phyloP scores from a whole-genome alignment of 1,284 basidiomycete species.

The Trichosporon sp. region DNA sequence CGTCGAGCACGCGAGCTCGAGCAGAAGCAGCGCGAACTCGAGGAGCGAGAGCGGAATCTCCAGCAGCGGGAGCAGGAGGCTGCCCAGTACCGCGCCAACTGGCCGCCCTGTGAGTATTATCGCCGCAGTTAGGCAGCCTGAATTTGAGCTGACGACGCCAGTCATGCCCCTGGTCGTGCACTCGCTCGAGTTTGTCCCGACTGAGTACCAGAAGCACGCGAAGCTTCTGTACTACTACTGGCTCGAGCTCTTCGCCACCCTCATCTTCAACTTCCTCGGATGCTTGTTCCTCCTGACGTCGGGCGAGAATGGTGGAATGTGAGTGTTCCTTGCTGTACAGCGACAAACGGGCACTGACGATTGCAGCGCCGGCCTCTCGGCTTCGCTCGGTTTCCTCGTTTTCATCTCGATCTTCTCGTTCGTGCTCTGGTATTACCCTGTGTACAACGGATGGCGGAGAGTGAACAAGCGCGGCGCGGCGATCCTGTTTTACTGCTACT shows the following conservation, averaged over 20 bases:
- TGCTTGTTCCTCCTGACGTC: constrained; percentile 71
- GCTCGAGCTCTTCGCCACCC: constrained; percentile 71
- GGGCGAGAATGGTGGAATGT: constrained; percentile 1
- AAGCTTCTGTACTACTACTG: constrained; percentile 81
- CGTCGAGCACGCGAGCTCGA: constrained; percentile 28
- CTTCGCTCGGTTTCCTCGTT: constrained; percentile 60
- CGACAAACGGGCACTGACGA: constrained; percentile 9
- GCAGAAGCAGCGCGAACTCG: constrained; percentile 37
- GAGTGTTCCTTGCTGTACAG: neutral
- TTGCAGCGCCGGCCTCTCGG: constrained; percentile 29
- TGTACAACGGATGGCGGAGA: constrained; percentile 97
- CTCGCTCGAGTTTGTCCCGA: constrained; percentile 82
- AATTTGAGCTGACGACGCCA: constrained; percentile 38
- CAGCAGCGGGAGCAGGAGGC: constrained; percentile 25
- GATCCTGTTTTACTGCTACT: constrained; percentile 68
- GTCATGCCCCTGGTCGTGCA: constrained; percentile 93
- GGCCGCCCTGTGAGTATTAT: constrained; percentile 45
- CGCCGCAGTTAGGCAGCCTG: neutral
- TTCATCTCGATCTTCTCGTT: constrained; percentile 78
- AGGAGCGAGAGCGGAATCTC: constrained; percentile 33
- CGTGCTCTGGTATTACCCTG: constrained; percentile 87
- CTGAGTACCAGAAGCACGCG: constrained; percentile 71
- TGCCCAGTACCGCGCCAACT: constrained; percentile 44
- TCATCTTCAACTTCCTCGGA: constrained; percentile 84
- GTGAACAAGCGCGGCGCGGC: constrained; percentile 54